Evolutionary conservation across 1,284 basidiomycete genomes (phyloP), one percentile per base, ranked within the genome.

Genomic region (Cryptococcus deneoformans): DNA sequence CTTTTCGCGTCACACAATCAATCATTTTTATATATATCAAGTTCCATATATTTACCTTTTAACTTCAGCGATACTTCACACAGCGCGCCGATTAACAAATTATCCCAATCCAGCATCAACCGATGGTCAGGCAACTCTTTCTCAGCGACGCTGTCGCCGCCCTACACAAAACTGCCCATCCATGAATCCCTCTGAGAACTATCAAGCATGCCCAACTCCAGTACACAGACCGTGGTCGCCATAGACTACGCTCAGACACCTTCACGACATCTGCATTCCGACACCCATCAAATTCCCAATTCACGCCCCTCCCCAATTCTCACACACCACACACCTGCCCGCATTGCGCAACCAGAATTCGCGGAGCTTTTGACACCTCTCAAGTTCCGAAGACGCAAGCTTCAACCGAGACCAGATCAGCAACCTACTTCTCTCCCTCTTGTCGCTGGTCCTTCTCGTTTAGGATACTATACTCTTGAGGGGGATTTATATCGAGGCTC

Each of bases 401-500:
- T 52, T 45, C 50, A 46, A 3, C 56, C 57, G 4, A 51, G 48
- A n/a, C 45, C 47, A 1, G 34, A 47, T 34, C 56, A 63, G 37
- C 55, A 61, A 14, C 64, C 62, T 5, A 47, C 55, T 29, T 53
- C 57, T 7, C 47, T 59, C 8, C 62, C 50, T 36, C 59, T 20
- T 47, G 62, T 44, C 52, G 69, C 65, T 20, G 74, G 75, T 42
- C 64, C 66, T 6, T 73, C 71, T 11, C 40, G 52, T 12, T 49
- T 66, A 3, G 75, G 73, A 16, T 77, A 64, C 50, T 70, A 69
- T 12, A 76, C 75, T 2, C 57, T 61, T 29, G 67, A 72, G 42
- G 75, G 75, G 0, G 73, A 78, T 56, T 56, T 78, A 34, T 78
- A 71, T 52, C 58, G 74, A 50, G 76, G 75, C 11, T 73, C 76